Conservation (phyloP, 768 basidiomycete genomes). For the Exsudoporus frostii region DNA sequence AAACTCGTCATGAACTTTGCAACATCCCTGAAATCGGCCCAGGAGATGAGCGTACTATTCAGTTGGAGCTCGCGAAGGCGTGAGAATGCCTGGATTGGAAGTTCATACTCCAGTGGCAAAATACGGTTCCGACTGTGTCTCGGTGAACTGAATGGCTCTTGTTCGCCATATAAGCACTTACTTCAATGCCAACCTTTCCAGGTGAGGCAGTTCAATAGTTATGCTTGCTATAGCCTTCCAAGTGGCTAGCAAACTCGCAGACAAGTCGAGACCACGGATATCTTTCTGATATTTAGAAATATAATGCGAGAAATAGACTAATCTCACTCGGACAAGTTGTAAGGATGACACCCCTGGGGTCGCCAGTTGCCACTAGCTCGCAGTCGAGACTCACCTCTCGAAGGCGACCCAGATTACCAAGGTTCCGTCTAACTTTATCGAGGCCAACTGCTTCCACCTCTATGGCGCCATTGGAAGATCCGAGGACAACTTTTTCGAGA, state of each 20-base stretch:
- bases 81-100: slow-evolving; percentile 43
- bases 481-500: slow-evolving; percentile 66
- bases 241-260: slow-evolving; percentile 62
- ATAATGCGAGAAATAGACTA: slow-evolving; percentile 5
- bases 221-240: slow-evolving; percentile 74
- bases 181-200: slow-evolving; percentile 77
- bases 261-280: slow-evolving; percentile 78
- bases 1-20: slow-evolving; percentile 53
- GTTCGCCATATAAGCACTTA: slow-evolving; percentile 40
- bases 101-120: slow-evolving; percentile 33
- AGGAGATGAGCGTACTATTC: slow-evolving; percentile 68
- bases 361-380: slow-evolving; percentile 55
- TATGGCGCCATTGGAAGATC: slow-evolving; percentile 80
- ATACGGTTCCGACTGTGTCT: slow-evolving; percentile 66
- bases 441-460: slow-evolving; percentile 83
- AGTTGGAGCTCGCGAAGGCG: slow-evolving; percentile 65
- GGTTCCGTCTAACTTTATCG: slow-evolving; percentile 70
- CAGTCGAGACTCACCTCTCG: slow-evolving; percentile 79
- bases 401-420: slow-evolving; percentile 63
- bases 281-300: slow-evolving; percentile 41
- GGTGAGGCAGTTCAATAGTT: slow-evolving; percentile 51
- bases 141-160: slow-evolving; percentile 15
- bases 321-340: slow-evolving; percentile 66
- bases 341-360: slow-evolving; percentile 47
- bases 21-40: slow-evolving; percentile 60